Conservation (phyloP, 2,329 filamentous ascomycete species). For the Fusarium lateritium region DNA sequence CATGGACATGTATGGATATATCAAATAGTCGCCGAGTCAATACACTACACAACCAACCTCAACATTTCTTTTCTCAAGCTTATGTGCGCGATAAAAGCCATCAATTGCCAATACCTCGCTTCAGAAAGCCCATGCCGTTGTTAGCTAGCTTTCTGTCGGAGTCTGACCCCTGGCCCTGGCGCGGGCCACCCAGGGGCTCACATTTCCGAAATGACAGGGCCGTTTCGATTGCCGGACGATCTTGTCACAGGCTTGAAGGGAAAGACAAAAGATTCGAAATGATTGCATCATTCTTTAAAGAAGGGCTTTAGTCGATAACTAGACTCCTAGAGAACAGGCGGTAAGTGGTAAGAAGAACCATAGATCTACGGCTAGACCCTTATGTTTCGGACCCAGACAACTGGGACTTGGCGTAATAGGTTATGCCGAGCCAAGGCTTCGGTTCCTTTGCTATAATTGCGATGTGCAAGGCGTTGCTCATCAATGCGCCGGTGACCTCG, state of each 20-base stretch:
- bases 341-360: neutral
- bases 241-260: constrained; percentile 23
- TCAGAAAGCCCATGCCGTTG: constrained; percentile 11
- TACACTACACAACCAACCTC: neutral
- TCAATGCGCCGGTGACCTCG: constrained; percentile 7
- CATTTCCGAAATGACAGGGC: constrained; percentile 48
- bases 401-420: neutral
- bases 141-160: constrained; percentile 8
- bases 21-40: no score
- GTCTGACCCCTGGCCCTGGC: constrained; percentile 19
- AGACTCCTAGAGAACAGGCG: neutral
- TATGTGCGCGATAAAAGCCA: constrained; percentile 9
- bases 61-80: neutral
- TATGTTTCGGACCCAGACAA: neutral
- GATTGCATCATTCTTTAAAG: constrained; percentile 25
- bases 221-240: constrained; percentile 44
- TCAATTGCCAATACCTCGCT: constrained; percentile 5
- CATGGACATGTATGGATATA: no score
- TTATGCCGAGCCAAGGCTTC: constrained; percentile 16
- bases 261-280: constrained; percentile 6
- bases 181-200: constrained; percentile 23
- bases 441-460: constrained; percentile 23
- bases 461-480: constrained; percentile 28
- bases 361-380: neutral
- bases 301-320: neutral